Conservation (phyloP, 768 basidiomycete genomes). For the Suillus brevipes region DNA sequence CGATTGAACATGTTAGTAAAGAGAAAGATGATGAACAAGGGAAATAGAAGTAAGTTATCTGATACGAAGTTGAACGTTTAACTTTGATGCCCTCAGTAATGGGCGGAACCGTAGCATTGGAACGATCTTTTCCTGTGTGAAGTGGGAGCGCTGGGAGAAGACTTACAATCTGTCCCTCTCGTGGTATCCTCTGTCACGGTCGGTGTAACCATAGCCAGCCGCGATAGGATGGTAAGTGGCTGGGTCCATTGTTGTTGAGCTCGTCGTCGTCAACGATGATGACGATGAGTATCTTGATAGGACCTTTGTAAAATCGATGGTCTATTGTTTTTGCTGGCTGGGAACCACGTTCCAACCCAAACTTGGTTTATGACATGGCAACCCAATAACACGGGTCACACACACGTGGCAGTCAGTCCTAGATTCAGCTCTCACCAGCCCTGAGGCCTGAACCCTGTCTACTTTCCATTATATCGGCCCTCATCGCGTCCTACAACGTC, state of each 20-base stretch:
- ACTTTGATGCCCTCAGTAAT: slow-evolving; percentile 4
- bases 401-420: slow-evolving; percentile 8
- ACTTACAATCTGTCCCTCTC: slow-evolving; percentile 43
- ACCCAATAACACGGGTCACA: slow-evolving; percentile 11
- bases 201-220: slow-evolving; percentile 4
- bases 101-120: slow-evolving; percentile 16
- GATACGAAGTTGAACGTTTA: slow-evolving; percentile 10
- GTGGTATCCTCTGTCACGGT: slow-evolving; percentile 27
- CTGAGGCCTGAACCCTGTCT: background rate
- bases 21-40: background rate
- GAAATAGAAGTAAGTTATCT: slow-evolving; percentile 12
- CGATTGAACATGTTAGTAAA: slow-evolving; percentile 7
- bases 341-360: slow-evolving; percentile 9
- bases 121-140: slow-evolving; percentile 16
- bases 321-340: slow-evolving; percentile 11
- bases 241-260: slow-evolving; percentile 2
- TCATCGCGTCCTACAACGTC: background rate
- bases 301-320: slow-evolving; percentile 7
- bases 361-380: slow-evolving; percentile 9
- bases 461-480: background rate
- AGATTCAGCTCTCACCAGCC: slow-evolving; percentile 1
- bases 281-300: slow-evolving; percentile 8
- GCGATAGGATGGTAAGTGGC: background rate
- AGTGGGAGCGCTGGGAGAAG: slow-evolving; percentile 14
- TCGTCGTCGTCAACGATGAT: slow-evolving; percentile 6